Base-by-base conservation (phyloP, 225 moss, liverwort and hornwort species). In the Pseudisothecium myosuroides region DNA sequence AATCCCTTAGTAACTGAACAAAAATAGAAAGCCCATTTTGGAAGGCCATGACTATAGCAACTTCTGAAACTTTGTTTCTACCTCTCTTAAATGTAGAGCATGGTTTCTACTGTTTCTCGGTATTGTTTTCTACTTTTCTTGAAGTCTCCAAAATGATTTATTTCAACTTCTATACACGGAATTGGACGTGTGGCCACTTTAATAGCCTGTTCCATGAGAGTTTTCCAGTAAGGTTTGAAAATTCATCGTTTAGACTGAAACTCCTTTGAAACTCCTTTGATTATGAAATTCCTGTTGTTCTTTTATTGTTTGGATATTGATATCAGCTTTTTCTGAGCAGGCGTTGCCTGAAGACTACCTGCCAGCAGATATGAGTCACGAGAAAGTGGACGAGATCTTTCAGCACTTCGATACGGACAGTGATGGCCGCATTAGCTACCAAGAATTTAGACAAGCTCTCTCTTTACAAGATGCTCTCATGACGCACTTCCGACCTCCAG, bases 351-450 rank as follows among this genome's bases (percentile, higher is more conserved):
- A 94, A 68, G 92, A 94, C 63, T 95, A 92, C 59, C 84, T 98
- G 87, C 96, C 96, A 85, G 78, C 86, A 68, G 95, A 96, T 85
- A 90, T 98, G 41, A 96, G 94, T 88, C 84, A 89, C 58, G 94
- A 94, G 81, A 92, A 91, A 77, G 65, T 98, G 90, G 96, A 96
- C 82, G 95, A 98, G 84, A 92, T 98, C 28, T 98, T 98, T 83
- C 94, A 96, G 64, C 90, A 90, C 49, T 93, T 96, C 83, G 97
- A 98, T 85, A 92, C 91, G 26, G 92, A 98, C 88, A 93, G 93
- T 72, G 96, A 98, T 88, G 97, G 96, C 72, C 93, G 94, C 83
- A 96, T 98, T 82, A 96, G 96, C 83, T 95, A 94, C 80, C 91
- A 96, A 58, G 97, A 98, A 84, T 98, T 98, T 62, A 94, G 89